Base-by-base conservation (phyloP, 495 filamentous ascomycete genomes). In the Podospora bellae-mahoneyi region DNA sequence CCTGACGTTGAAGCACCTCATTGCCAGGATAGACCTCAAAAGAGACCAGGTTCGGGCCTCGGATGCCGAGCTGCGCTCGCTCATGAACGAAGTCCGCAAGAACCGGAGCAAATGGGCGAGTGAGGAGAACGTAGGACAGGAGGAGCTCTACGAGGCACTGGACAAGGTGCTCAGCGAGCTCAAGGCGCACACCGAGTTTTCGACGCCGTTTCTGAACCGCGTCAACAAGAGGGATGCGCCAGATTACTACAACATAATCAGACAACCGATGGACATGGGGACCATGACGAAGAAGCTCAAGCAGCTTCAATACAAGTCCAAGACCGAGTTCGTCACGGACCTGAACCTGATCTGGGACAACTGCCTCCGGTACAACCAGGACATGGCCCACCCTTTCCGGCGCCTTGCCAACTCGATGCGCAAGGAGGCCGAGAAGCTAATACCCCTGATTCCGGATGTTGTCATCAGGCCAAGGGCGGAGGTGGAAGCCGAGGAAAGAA, bases 211-310 rank as follows among this genome's bases (percentile, higher is more conserved):
- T 68, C 78, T 99, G 66, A 92, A 92, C 60, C 83, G 92, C 65
- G 95, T 99, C 30, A 97, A 95, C 78, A 98, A 97, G 79, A 87
- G 94, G 67, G 95, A 99, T 73, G 96, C 93, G 30, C 95, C 94
- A 27, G 96, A 98, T 79, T 99, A 99, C 76, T 90, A 94, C 78
- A 90, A 84, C 66, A 90, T 98, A 69, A 97, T 98, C 81, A 97
- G 95, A 80, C 88, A 94, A 32, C 96, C 95, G 0, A 99, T 99
- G 95, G 95, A 99, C 77, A 87, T 99, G 57, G 95, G 96, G 54
- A 90, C 89, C 44, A 97, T 99, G 91, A 94, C 95, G 48, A 99
- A 99, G 82, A 98, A 97, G 80, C 87, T 99, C 39, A 97, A 97
- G 76, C 82, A 85, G 3, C 77, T 95, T 15, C 84, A 85, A 23